Percentiles rank a stretch among this genome's conserved stretches.
phyloP scores from a whole-genome alignment of 2,329 filamentous ascomycete species.

The Pseudonectria buxi region DNA sequence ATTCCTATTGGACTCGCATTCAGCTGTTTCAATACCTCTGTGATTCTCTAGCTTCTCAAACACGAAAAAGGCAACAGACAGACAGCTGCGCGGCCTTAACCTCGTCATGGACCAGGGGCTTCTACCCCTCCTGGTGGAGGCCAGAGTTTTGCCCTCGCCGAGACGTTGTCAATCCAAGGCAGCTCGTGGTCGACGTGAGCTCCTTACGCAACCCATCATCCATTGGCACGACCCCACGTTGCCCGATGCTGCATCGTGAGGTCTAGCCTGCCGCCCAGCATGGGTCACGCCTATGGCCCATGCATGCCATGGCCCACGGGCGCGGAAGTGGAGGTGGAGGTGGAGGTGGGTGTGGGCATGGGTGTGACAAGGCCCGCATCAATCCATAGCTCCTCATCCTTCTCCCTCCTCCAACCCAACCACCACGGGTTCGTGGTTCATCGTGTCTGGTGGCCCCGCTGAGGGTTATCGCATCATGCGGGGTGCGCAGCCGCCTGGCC shows the following conservation, averaged over 20 bases:
- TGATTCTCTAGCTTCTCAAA: no score
- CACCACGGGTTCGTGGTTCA: slow-evolving; percentile 16
- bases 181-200: slow-evolving; percentile 2
- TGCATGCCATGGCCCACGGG: no score
- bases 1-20: no score
- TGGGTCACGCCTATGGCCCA: no score
- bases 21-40: no score
- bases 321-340: no score
- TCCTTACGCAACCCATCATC: slow-evolving; percentile 18
- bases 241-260: slow-evolving; percentile 19
- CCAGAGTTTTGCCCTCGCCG: slow-evolving; percentile 12
- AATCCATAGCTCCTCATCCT: no score
- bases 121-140: background rate
- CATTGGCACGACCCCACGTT: slow-evolving; percentile 24
- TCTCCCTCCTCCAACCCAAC: slow-evolving; percentile 1
- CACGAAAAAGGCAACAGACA: no score
- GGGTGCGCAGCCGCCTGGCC: slow-evolving; percentile 13
- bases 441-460: slow-evolving; percentile 20
- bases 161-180: slow-evolving; percentile 14
- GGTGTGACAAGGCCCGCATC: no score
- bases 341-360: no score
- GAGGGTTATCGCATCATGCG: slow-evolving; percentile 18
- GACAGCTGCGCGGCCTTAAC: no score
- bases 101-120: no score
- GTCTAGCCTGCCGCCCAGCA: slow-evolving; percentile 1